Conservation (phyloP, 768 basidiomycete species). For the Lepiota brunneoincarnata region DNA sequence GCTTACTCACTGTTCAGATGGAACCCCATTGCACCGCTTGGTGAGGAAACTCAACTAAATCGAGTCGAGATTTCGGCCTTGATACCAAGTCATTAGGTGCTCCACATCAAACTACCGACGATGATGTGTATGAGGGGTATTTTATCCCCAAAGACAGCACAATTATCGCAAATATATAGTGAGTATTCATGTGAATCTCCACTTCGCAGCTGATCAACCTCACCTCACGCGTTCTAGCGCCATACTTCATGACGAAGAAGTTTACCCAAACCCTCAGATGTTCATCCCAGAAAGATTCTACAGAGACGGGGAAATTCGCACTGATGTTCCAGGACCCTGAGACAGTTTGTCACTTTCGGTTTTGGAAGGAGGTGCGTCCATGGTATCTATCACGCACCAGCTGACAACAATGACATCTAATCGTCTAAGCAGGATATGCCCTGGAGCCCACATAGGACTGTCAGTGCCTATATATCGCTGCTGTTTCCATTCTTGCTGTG, state of each 20-base stretch:
- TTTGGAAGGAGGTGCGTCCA: slow-evolving; percentile 30
- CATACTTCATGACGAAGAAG: slow-evolving; percentile 18
- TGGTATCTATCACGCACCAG: background rate
- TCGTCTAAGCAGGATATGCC: slow-evolving; percentile 15
- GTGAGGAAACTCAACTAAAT: no score
- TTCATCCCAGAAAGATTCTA: slow-evolving; percentile 22
- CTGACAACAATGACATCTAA: background rate
- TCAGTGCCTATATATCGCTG: slow-evolving; percentile 14
- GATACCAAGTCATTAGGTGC: slow-evolving; percentile 15
- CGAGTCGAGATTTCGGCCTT: no score
- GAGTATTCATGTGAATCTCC: background rate
- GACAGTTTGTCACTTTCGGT: slow-evolving; percentile 22
- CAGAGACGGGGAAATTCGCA: slow-evolving; percentile 15
- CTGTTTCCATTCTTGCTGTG: slow-evolving; percentile 16
- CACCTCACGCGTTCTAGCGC: slow-evolving; percentile 10
- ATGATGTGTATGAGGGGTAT: slow-evolving; percentile 36
- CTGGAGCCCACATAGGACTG: slow-evolving; percentile 18
- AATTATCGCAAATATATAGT: slow-evolving; percentile 26
- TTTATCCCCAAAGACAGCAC: slow-evolving; percentile 35
- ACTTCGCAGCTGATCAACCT: background rate
- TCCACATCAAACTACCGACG: no score
- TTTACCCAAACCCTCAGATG: slow-evolving; percentile 16
- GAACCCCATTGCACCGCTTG: background rate
- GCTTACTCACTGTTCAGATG: background rate
- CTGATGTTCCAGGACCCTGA: slow-evolving; percentile 22